Percentiles rank a stretch among this genome's conserved stretches.
Conservation (phyloP, 768 basidiomycete genomes). For the Tubosaeta sp. region DNA sequence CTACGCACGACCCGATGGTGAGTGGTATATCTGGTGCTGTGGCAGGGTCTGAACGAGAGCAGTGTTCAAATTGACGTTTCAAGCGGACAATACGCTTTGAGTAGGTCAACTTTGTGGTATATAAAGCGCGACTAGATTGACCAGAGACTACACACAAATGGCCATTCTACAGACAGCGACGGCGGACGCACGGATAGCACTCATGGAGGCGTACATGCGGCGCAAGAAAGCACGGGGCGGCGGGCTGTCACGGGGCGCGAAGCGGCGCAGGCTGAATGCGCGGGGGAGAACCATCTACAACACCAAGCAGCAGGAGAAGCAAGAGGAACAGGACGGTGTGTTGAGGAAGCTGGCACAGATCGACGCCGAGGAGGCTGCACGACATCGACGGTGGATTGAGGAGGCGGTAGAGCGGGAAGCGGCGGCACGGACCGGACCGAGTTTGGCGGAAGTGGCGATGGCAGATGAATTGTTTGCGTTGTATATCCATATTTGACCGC, state of each 20-base stretch:
- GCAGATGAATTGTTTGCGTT: conserved; percentile 36
- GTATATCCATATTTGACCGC: conserved; percentile 33
- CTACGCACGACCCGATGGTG: conserved; percentile 57
- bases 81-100: conserved; percentile 12
- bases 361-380: conserved; percentile 20
- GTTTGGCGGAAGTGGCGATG: not conserved
- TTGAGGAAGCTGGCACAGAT: conserved; percentile 13
- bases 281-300: conserved; percentile 32
- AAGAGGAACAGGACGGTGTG: not conserved
- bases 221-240: conserved; percentile 1
- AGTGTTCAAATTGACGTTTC: conserved; percentile 27
- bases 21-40: conserved; percentile 14
- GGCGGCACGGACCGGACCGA: not conserved
- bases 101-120: conserved; percentile 4
- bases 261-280: conserved; percentile 1
- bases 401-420: not conserved
- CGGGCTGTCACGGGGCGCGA: not conserved
- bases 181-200: conserved; percentile 33
- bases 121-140: conserved; percentile 14
- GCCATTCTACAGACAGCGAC: conserved; percentile 28
- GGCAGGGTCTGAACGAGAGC: conserved; percentile 7
- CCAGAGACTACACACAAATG: conserved; percentile 5
- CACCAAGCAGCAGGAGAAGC: not conserved
- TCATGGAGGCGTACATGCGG: conserved; percentile 27
- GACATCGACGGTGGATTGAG: not conserved